These are phyloP conservation scores for Tricholoma bakamatsutake DNA, from an alignment of 768 basidiomycete genomes.

Conservation along the genomic window DNA sequence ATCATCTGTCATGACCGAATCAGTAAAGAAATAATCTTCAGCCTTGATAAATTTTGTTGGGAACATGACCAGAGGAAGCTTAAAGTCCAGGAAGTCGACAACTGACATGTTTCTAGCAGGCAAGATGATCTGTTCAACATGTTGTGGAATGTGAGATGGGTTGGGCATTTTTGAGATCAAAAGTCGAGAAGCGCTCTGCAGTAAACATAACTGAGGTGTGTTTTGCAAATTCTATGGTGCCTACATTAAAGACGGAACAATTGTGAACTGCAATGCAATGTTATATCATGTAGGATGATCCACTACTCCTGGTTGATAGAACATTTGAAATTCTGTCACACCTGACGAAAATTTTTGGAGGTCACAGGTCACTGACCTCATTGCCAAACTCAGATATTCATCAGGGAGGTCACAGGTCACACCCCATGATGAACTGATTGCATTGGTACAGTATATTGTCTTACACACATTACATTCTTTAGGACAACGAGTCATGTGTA, in stretches of 20 bases:
- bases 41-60: background rate
- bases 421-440: too few species aligned
- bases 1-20: background rate
- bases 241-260: background rate
- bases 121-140: background rate
- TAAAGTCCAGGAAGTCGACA: too few species aligned
- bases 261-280: background rate
- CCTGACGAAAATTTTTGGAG: too few species aligned
- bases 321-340: too few species aligned
- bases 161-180: background rate
- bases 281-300: background rate
- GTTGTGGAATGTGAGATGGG: background rate
- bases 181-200: background rate
- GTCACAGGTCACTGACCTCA: too few species aligned
- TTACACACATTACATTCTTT: too few species aligned
- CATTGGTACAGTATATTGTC: too few species aligned
- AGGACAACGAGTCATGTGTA: too few species aligned
- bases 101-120: background rate
- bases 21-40: background rate
- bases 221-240: background rate
- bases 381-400: too few species aligned
- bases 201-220: background rate
- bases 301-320: background rate
- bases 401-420: too few species aligned
- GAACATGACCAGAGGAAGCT: background rate